Percentiles rank a stretch among this genome's conserved stretches.
Evolutionary conservation across 2,329 filamentous ascomycete species (phyloP).

Genomic region (Uncinocarpus reesii): DNA sequence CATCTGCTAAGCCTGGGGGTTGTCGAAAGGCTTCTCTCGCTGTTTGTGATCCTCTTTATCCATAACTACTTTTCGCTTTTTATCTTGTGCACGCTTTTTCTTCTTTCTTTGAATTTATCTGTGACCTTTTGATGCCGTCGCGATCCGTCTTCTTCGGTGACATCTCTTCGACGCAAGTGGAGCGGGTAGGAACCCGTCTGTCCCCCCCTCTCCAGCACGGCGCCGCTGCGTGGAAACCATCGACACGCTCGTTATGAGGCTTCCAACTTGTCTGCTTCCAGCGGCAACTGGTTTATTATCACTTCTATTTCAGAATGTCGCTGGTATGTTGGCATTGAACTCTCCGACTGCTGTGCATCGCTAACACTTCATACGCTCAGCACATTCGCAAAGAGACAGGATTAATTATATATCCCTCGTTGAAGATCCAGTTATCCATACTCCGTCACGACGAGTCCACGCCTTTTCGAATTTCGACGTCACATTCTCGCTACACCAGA

Average conservation of each 20-base stretch:
- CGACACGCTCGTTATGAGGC: slow-evolving; percentile 20
- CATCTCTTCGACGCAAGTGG: background rate
- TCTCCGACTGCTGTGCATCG: background rate
- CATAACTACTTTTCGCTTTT: background rate
- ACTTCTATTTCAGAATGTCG: slow-evolving; percentile 19
- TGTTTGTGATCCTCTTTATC: background rate
- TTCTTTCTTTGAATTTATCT: background rate
- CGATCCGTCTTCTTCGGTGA: background rate
- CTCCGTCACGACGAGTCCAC: slow-evolving; percentile 67
- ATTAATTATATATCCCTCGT: slow-evolving; percentile 63
- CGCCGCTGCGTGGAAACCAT: background rate
- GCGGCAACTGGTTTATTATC: slow-evolving; percentile 23
- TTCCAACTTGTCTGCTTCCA: slow-evolving; percentile 21
- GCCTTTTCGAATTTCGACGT: slow-evolving; percentile 76
- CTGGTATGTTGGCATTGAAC: slow-evolving; percentile 15
- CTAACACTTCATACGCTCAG: slow-evolving; percentile 30
- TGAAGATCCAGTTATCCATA: slow-evolving; percentile 65
- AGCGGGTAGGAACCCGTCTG: background rate
- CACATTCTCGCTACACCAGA: slow-evolving; percentile 61
- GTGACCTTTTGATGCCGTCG: background rate
- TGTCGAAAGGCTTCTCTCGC: background rate
- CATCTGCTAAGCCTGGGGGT: background rate
- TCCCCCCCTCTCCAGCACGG: background rate
- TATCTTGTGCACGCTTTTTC: background rate
- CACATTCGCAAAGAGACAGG: slow-evolving; percentile 66